Conservation (phyloP, 1,284 basidiomycete genomes). For the Cryptococcus wingfieldii region DNA sequence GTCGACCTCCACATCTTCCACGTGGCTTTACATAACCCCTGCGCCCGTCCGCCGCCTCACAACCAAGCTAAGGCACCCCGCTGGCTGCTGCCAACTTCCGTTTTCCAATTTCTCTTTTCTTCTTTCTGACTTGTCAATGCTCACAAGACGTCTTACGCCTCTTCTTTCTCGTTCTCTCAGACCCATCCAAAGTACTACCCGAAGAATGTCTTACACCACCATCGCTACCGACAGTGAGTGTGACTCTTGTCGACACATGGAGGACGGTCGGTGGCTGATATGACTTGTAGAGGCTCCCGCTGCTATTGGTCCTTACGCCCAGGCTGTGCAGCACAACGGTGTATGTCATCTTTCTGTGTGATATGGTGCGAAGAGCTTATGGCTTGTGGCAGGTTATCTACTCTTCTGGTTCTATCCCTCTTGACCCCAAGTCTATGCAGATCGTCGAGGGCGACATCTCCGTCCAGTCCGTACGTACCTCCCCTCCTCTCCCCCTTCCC, state of each 20-base stretch:
- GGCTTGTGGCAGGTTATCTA: conserved; percentile 59
- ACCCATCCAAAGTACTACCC: neutral
- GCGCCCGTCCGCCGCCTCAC: too few species aligned
- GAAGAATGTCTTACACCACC: conserved; percentile 32
- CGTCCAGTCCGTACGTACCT: conserved; percentile 61
- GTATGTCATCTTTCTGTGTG: conserved; percentile 29
- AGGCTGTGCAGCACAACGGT: conserved; percentile 75
- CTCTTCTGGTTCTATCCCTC: conserved; percentile 82
- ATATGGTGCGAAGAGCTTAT: neutral
- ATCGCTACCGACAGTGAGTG: conserved; percentile 45
- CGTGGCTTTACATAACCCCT: too few species aligned
- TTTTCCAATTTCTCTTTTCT: neutral
- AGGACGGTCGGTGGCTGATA: conserved; percentile 1
- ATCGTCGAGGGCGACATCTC: conserved; percentile 75
- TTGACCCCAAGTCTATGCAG: conserved; percentile 70
- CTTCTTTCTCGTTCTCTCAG: neutral
- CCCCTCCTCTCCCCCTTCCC: neutral
- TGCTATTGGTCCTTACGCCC: conserved; percentile 83
- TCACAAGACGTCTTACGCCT: neutral
- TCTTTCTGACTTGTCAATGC: too few species aligned
- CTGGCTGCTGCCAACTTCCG: neutral
- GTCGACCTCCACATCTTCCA: too few species aligned
- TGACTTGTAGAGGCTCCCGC: conserved; percentile 64
- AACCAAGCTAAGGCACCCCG: neutral
- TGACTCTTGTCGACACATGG: neutral